These are phyloP conservation scores for Lipomyces oligophaga DNA, from an alignment of 805 yeast genomes.

Conservation along the genomic window DNA sequence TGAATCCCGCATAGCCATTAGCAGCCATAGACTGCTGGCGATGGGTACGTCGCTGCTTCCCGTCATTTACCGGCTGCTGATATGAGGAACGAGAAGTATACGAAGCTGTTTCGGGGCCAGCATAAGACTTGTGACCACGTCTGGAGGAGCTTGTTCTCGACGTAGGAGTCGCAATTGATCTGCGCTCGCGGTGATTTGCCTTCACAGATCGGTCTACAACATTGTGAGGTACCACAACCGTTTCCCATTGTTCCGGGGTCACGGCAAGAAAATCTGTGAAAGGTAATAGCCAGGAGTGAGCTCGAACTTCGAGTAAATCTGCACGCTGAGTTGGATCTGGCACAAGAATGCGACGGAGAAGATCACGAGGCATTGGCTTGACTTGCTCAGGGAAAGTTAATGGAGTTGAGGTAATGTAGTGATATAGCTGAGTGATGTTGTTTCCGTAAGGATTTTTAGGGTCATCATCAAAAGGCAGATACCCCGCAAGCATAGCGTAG, in stretches of 20 bases:
- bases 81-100: too few relatives aligned
- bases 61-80: too few relatives aligned
- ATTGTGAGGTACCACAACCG: conserved; percentile 29
- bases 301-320: conserved; percentile 60
- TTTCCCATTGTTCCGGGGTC: conserved; percentile 89
- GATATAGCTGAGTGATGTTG: conserved; percentile 84
- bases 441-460: conserved; percentile 95
- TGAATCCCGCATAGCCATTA: background rate
- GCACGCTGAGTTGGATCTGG: conserved; percentile 80
- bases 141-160: conserved; percentile 14
- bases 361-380: conserved; percentile 84
- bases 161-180: conserved; percentile 11
- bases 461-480: conserved; percentile 96
- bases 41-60: too few relatives aligned
- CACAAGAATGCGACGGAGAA: conserved; percentile 71
- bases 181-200: conserved; percentile 6
- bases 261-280: conserved; percentile 78
- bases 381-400: conserved; percentile 93
- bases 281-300: conserved; percentile 86
- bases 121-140: conserved; percentile 4
- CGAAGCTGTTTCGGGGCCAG: conserved; percentile 1
- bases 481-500: conserved; percentile 96
- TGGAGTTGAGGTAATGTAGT: conserved; percentile 86
- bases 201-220: background rate
- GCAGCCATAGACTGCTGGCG: conserved; percentile 8